phyloP scores from a whole-genome alignment of 1,284 basidiomycete genomes.

The Cutaneotrichosporon mucoides region DNA sequence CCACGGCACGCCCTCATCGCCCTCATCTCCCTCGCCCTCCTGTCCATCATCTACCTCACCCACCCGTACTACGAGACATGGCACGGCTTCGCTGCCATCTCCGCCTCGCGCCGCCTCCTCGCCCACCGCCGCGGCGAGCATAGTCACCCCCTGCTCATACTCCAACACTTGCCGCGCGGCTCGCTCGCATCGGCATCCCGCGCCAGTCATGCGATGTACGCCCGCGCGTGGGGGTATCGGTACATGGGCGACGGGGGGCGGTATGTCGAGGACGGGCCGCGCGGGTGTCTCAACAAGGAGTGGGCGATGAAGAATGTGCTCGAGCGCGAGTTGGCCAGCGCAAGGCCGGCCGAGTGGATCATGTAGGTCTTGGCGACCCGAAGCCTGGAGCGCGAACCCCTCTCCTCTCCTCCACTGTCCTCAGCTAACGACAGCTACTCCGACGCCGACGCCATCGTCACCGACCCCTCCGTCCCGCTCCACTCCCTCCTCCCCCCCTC shows the following conservation, averaged over 20 bases:
- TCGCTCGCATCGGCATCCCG: conserved; percentile 1
- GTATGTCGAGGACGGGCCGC: background rate
- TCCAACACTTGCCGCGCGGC: conserved; percentile 3
- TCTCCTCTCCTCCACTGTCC: background rate
- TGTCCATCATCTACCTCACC: background rate
- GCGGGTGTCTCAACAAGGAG: conserved; percentile 9
- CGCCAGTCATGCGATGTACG: conserved; percentile 6
- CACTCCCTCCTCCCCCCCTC: conserved; percentile 18
- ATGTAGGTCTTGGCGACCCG: conserved; percentile 5
- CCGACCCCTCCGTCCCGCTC: conserved; percentile 17
- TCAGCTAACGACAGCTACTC: conserved; percentile 9
- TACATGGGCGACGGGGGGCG: background rate
- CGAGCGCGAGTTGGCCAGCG: background rate
- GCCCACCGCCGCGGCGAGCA: background rate
- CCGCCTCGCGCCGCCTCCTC: background rate
- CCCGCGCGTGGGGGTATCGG: conserved; percentile 8
- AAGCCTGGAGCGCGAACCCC: background rate
- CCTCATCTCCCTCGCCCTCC: background rate
- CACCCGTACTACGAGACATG: background rate
- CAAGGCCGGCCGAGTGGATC: conserved; percentile 11
- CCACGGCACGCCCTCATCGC: background rate
- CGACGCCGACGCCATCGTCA: conserved; percentile 19
- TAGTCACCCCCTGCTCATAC: conserved; percentile 2
- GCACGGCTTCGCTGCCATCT: background rate
- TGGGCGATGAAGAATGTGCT: conserved; percentile 1